These are phyloP conservation scores for Jackrogersella minutella DNA, from an alignment of 495 filamentous ascomycete genomes.

Conservation along the genomic window DNA sequence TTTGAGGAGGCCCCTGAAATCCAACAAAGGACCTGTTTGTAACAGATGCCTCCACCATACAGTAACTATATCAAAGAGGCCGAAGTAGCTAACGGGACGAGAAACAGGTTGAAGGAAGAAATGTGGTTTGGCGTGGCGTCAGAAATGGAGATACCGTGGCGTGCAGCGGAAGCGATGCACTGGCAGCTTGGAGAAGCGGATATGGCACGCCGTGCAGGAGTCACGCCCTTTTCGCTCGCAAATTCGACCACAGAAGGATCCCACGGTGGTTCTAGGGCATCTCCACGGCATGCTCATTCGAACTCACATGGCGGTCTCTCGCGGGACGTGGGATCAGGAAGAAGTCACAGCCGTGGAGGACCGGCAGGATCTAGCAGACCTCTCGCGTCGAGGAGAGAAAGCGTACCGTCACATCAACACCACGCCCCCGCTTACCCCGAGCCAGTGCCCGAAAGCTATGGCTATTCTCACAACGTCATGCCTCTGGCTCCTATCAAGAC, in stretches of 20 bases:
- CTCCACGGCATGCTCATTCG: slow-evolving; percentile 52
- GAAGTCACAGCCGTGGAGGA: slow-evolving; percentile 47
- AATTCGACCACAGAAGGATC: slow-evolving; percentile 66
- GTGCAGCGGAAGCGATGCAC: slow-evolving; percentile 96
- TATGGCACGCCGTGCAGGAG: slow-evolving; percentile 89
- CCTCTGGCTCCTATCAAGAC: slow-evolving; percentile 57
- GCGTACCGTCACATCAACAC: slow-evolving; percentile 49
- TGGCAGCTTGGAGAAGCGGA: slow-evolving; percentile 94
- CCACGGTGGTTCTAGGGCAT: slow-evolving; percentile 50
- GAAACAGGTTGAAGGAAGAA: slow-evolving; percentile 86
- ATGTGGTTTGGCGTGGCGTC: slow-evolving; percentile 96
- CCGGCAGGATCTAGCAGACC: slow-evolving; percentile 33
- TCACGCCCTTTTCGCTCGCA: slow-evolving; percentile 78
- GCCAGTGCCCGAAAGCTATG: slow-evolving; percentile 45
- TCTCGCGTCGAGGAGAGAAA: slow-evolving; percentile 55
- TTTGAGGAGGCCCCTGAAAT: not conserved
- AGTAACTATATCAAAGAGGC: not conserved
- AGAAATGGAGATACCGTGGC: slow-evolving; percentile 97
- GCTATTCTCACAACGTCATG: slow-evolving; percentile 36
- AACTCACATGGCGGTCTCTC: slow-evolving; percentile 58
- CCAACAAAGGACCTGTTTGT: not conserved
- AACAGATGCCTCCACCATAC: not conserved
- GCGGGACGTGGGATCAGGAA: slow-evolving; percentile 45
- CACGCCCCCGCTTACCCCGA: slow-evolving; percentile 48
- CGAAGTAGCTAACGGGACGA: slow-evolving; percentile 38